Conservation (phyloP, 306 rosid genomes). For the Prunus fruticosa region DNA sequence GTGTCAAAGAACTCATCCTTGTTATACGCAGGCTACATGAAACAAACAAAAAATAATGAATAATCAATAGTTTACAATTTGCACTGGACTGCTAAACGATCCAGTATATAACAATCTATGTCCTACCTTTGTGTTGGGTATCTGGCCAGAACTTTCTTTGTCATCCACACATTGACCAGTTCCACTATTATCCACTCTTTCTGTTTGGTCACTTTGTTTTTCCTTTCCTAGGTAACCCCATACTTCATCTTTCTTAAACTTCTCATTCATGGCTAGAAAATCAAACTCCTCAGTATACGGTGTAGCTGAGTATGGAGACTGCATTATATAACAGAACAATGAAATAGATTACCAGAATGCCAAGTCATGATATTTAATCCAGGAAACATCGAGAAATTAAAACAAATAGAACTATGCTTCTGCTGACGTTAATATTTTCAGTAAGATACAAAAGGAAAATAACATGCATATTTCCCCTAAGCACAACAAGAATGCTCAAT, state of each 20-base stretch:
- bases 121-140: conserved; percentile 41
- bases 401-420: background rate
- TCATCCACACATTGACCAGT: conserved; percentile 30
- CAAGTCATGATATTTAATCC: background rate
- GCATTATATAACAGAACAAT: conserved; percentile 12
- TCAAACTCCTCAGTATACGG: conserved; percentile 76
- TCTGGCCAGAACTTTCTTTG: conserved; percentile 27
- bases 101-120: conserved; percentile 1
- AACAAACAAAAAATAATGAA: conserved; percentile 19
- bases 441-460: background rate
- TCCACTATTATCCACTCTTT: conserved; percentile 30
- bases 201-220: conserved; percentile 26
- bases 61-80: conserved; percentile 14
- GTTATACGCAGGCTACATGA: conserved; percentile 60
- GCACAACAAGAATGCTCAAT: background rate
- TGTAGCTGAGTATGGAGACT: conserved; percentile 29
- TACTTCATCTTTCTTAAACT: conserved; percentile 76
- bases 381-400: background rate
- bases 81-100: conserved; percentile 7
- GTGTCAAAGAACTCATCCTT: conserved; percentile 86
- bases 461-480: background rate
- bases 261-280: conserved; percentile 79
- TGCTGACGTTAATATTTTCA: background rate
- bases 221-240: conserved; percentile 68
- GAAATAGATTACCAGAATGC: background rate